phyloP scores from a whole-genome alignment of 2,329 filamentous ascomycete species.

The Talaromyces sp. region DNA sequence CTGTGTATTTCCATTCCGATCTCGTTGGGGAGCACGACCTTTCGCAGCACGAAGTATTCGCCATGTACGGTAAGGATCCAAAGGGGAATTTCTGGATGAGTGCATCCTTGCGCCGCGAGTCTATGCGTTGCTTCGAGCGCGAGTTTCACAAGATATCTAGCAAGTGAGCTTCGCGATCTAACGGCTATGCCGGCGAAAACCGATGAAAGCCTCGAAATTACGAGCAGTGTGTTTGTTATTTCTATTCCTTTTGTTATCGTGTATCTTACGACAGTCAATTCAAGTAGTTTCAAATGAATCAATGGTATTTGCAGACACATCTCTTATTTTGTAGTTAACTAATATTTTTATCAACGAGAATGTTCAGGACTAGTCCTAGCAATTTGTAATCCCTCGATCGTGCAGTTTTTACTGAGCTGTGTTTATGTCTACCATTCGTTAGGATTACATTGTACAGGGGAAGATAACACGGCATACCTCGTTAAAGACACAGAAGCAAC shows the following conservation, averaged over 20 bases:
- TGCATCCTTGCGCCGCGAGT: not conserved
- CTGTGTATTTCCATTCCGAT: constrained; percentile 3
- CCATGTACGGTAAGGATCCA: not conserved
- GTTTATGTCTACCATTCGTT: too few relatives aligned
- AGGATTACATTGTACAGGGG: not conserved
- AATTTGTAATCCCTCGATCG: too few relatives aligned
- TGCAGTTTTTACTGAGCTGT: too few relatives aligned
- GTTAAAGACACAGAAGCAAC: not conserved
- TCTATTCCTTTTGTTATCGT: too few relatives aligned
- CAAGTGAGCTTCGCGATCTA: not conserved
- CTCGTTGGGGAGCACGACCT: constrained; percentile 1
- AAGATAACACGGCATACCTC: not conserved
- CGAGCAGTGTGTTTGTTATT: too few relatives aligned
- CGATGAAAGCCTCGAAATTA: too few relatives aligned
- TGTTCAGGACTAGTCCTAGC: not conserved
- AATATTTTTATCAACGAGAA: not conserved
- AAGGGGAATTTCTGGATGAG: constrained; percentile 5
- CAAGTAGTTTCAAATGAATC: too few relatives aligned
- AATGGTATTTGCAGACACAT: too few relatives aligned
- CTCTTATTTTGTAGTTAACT: not conserved
- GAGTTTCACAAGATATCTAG: not conserved
- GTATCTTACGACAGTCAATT: too few relatives aligned
- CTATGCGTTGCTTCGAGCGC: not conserved
- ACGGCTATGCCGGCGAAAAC: not conserved
- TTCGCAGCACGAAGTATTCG: not conserved